Base-by-base conservation (phyloP, 345 rosid species). In the Geranium brycei region DNA sequence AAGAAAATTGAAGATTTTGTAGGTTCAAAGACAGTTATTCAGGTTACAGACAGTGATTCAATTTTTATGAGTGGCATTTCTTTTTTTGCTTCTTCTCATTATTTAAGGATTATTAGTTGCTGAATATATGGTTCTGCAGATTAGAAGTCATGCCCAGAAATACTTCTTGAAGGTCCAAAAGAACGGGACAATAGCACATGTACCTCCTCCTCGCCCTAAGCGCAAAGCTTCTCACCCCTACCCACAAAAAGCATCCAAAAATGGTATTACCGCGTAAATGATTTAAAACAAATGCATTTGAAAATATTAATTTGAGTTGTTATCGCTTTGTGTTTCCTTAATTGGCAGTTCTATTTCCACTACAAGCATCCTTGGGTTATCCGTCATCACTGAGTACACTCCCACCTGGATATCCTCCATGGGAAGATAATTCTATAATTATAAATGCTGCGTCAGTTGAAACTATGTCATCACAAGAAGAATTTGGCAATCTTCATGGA, bases 1-100 rank as follows among this genome's bases (percentile, higher is more conserved):
- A 92, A 92, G 74, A 92, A 89, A 76, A 92, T 89, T 60, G 97
- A 92, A 78, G 99, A 92, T 83, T 89, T 92, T 74, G 96, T 92
- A 59, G 95, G 97, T 65, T 87, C 99, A 5, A 92, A 92, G 82
- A 85, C 96, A n/a, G 99, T 92, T 60, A 92, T 89, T 67, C 96
- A 92, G 99, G 98, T 89, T 69, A 59, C 68, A 63, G 58, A 57
- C 32, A 28, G 32, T 61, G 72, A 8, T 65, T 60, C 30, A 28
- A 58, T 32, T 60, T 40, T 71, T 31, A 57, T 41, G 23, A 47
- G 19, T 0, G 51, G 51, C 13, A 56, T 62, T 63, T 58, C 64
- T 60, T 6, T 17, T 3, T 55, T 8, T 23, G 28, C 28, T 23
- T 23, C 28, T 23, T 17, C 70, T 28, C 19, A 17, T 59, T 51